Base-by-base conservation (phyloP, 805 yeast genomes). In the Komagataella mondaviorum region DNA sequence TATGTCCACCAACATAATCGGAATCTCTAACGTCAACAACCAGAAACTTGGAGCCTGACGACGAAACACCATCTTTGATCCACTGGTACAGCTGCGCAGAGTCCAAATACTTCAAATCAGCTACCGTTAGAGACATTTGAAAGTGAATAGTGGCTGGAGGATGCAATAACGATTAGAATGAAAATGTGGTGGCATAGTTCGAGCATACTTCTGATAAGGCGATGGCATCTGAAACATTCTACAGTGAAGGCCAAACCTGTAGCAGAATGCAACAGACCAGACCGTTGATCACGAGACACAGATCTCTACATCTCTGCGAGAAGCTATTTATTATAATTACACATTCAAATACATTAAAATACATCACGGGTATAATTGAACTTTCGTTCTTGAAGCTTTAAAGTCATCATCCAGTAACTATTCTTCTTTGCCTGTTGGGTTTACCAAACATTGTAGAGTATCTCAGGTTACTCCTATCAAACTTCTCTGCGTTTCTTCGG, bases 1-100 rank as follows among this genome's bases (percentile, higher is more conserved):
- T 77, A 59, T 85, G 88, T 36, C 95, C 81, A 1, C 97, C 97
- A 45, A 83, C 63, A 60, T 75, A 77, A 64, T 91, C 97, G 6
- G 77, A 73, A 51, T 90, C 97, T 51, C 98, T 73, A 2, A 91
- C 96, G 59, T 90, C 98, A 1, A 91, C 75, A 2, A 90, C 76
- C 0, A 74, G 69, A 54, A 80, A 76, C 7, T 60, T 62, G 3
- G 74, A 71, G 6, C 63, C 60, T 2, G 68, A 62, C 6, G 73
- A 66, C 1, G 71, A 60, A 6, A 63, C 61, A 4, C 72, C 71
- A 2, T 55, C 54, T 12, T 56, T 51, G 36, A 79, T 61, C 85
- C 84, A 79, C 7, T 64, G 51, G 44, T 71, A 63, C 30, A 80
- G 67, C 0, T 72, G 64, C 7, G 67, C 50, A 1, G 81, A 72